Base-by-base conservation (phyloP, 176 grass and related monocot genomes). In the Bonia amplexicaulis region DNA sequence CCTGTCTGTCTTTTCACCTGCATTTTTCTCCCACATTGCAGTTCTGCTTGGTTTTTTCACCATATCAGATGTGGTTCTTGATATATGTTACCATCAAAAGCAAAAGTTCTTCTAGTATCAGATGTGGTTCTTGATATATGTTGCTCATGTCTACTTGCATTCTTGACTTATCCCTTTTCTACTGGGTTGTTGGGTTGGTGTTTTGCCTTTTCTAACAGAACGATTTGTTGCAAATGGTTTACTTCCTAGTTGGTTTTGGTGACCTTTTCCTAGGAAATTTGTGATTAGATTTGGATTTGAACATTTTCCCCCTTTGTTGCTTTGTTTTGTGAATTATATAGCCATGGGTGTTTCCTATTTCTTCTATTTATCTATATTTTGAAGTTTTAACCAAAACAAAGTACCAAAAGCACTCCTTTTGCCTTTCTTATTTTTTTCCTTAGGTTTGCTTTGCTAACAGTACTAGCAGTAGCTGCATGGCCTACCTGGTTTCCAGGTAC, bases 41-140 rank as follows among this genome's bases (percentile, higher is more conserved):
- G 19, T 62, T 11, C 13, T 64, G 8, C 17, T 88, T 82, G 20
- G 9, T 46, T 63, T 14, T 19, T 61, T 5, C 51, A 57, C 58
- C 72, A 49, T 58, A 53, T 77, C 57, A 62, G 86, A 44, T 22
- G 79, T 12, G 23, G 37, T 76, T 87, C 71, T 83, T 59, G 63
- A 53, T 15, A 17, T 10, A 29, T 25, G 53, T 58, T 86, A 79
- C 13, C 40, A 67, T 20, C 48, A 7, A 76, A 76, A 60, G 13
- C n/a, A 58, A 6, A 74, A 39, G 35, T 17, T 81, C 23, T 44
- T 44, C 37, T 14, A 33, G 31, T 33, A 3, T 33, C n/a, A n/a
- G n/a, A n/a, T n/a, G n/a, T n/a, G 31, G 31, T 31, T 31, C 31
- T 47, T 47, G 46, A 48, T 48, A 48, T 48, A 48, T 11, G 46